phyloP scores from a whole-genome alignment of 768 basidiomycete genomes.

The Suillus subalutaceus region DNA sequence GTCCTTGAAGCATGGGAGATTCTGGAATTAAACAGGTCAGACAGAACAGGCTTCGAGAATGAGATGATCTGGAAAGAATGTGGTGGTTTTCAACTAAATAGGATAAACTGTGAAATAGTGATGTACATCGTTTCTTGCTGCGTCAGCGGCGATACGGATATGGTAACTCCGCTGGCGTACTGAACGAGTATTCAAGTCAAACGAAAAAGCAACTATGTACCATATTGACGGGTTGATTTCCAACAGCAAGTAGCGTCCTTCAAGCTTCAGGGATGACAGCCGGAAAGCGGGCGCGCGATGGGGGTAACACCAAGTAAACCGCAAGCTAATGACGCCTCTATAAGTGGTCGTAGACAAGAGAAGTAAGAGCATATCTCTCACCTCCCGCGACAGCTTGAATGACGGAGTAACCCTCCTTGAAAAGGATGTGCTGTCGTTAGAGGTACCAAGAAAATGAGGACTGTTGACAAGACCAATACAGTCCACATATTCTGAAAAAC shows the following conservation, averaged over 20 bases:
- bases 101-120: no score
- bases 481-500: conserved; percentile 73
- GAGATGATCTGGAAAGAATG: no score
- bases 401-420: conserved; percentile 59
- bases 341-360: neutral
- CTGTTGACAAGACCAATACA: conserved; percentile 71
- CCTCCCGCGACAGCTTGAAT: conserved; percentile 60
- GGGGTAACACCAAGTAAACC: conserved; percentile 78
- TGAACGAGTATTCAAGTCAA: no score
- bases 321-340: conserved; percentile 40
- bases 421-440: conserved; percentile 63
- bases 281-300: conserved; percentile 68
- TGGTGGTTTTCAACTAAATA: no score
- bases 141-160: no score
- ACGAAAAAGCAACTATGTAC: no score
- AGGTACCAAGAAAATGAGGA: conserved; percentile 74
- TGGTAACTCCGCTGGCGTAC: no score
- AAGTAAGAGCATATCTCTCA: conserved; percentile 24
- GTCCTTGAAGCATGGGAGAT: no score
- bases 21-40: no score
- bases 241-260: conserved; percentile 5
- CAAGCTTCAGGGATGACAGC: neutral
- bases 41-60: no score
- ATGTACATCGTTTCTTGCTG: no score
- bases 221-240: no score